Conservation (phyloP, 352 stramenopile genomes). For the Phytopythium boreale region DNA sequence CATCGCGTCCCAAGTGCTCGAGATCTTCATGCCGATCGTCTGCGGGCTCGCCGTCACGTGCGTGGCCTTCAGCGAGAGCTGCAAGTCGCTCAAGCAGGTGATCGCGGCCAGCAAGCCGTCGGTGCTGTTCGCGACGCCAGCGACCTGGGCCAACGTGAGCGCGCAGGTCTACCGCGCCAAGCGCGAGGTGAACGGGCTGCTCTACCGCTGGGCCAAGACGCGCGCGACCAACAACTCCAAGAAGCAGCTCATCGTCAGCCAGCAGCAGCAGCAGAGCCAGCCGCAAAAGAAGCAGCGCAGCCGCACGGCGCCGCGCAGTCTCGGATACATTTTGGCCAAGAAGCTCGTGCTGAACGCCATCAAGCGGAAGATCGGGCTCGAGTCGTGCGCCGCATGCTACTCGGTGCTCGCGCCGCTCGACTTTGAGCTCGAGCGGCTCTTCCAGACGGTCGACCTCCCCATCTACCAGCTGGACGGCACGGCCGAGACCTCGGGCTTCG, state of each 20-base stretch:
- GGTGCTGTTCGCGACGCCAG: slow-evolving; percentile 76
- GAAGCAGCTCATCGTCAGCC: slow-evolving; percentile 60
- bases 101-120: slow-evolving; percentile 56
- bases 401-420: slow-evolving; percentile 73
- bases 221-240: slow-evolving; percentile 75
- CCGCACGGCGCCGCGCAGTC: slow-evolving; percentile 41
- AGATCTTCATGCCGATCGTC: slow-evolving; percentile 70
- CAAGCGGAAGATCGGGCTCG: slow-evolving; percentile 75
- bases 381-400: slow-evolving; percentile 72
- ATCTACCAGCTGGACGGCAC: slow-evolving; percentile 79
- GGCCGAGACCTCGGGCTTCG: slow-evolving; percentile 65
- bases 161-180: slow-evolving; percentile 70
- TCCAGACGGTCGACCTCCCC: slow-evolving; percentile 80
- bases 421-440: slow-evolving; percentile 78
- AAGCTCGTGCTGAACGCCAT: slow-evolving; percentile 75
- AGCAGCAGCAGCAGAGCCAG: slow-evolving; percentile 4
- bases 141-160: slow-evolving; percentile 69
- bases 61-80: slow-evolving; percentile 30
- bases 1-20: slow-evolving; percentile 63
- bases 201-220: slow-evolving; percentile 79
- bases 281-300: neutral
- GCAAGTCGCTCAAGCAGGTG: slow-evolving; percentile 43
- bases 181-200: slow-evolving; percentile 59
- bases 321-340: slow-evolving; percentile 81
- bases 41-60: slow-evolving; percentile 62